Base-by-base conservation (phyloP, 139 green algal species). In the Mesotaenium endlicherianum region DNA sequence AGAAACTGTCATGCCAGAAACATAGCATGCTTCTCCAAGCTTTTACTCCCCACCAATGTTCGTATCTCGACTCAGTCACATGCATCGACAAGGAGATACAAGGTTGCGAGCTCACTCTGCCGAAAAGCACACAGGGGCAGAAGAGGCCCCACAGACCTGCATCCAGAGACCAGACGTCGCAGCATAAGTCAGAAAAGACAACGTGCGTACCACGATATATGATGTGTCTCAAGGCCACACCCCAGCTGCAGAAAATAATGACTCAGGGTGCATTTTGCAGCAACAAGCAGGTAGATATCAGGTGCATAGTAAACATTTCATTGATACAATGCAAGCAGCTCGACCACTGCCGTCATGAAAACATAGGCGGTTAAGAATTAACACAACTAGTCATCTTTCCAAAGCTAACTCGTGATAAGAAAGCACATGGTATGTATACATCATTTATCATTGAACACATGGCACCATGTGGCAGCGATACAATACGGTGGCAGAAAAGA, bases 71-170 rank as follows among this genome's bases (percentile, higher is more conserved):
- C n/a, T n/a, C n/a, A n/a, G n/a, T n/a, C n/a, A n/a, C n/a, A n/a
- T n/a, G n/a, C n/a, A n/a, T n/a, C n/a, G n/a, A n/a, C n/a, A n/a
- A n/a, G n/a, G n/a, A n/a, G n/a, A n/a, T n/a, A n/a, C n/a, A n/a
- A n/a, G 14, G 47, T 39, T 53, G 14, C 38, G 60, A 82, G 30
- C 75, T 47, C 3, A 82, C 75, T 43, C 75, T 40, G 49, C 75
- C 75, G 49, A 82, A 82, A 5, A 82, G 75, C 26, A 82, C 49
- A 26, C 75, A 82, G 39, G 75, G 75, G 75, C 75, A 82, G 75
- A 82, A 82, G 39, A 39, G 38, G 31, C 75, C 75, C 40, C 75
- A 31, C 39, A 34, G 40, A 44, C 75, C 75, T 82, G 75, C 75
- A 72, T 26, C 50, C 20, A 64, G 50, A 34, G 20, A 20, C 20